A percentile compares a stretch with the other conserved stretches of the same genome.
phyloP scores from a whole-genome alignment of 2,329 filamentous ascomycete genomes.

The Nannizziopsis barbatae region DNA sequence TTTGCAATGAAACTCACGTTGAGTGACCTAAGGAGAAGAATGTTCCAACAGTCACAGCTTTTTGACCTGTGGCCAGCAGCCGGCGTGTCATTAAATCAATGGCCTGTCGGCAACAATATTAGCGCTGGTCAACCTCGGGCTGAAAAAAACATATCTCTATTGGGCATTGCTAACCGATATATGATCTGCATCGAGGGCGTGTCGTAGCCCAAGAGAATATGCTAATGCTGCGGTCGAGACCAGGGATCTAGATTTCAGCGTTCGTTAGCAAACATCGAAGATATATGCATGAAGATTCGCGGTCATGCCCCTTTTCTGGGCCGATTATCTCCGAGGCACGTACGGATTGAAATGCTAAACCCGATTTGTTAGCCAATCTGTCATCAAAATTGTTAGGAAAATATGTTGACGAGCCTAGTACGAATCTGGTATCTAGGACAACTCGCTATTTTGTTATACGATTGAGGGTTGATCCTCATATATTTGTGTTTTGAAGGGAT shows the following conservation, averaged over 20 bases:
- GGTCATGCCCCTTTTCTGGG: neutral
- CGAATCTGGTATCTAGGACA: too few relatives aligned
- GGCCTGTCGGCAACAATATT: constrained; percentile 39
- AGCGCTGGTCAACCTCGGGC: neutral
- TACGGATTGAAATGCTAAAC: constrained; percentile 10
- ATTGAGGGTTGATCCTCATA: neutral
- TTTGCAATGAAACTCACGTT: constrained; percentile 41
- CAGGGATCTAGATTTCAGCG: constrained; percentile 39
- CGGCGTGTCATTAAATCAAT: constrained; percentile 93
- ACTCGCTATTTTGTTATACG: too few relatives aligned
- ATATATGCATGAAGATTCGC: neutral
- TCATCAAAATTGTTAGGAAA: too few relatives aligned
- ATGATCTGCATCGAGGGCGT: constrained; percentile 97
- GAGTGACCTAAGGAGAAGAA: constrained; percentile 92
- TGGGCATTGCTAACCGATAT: constrained; percentile 43
- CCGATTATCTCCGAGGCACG: neutral
- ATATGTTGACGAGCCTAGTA: too few relatives aligned
- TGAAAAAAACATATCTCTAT: neutral
- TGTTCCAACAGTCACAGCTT: constrained; percentile 81
- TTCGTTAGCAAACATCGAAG: neutral
- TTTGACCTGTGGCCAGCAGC: constrained; percentile 72
- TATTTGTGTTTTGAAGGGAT: neutral
- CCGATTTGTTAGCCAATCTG: neutral
- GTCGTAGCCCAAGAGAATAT: constrained; percentile 78
- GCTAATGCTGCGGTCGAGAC: constrained; percentile 72